A percentile compares a stretch with the other conserved stretches of the same genome.
Evolutionary conservation across 306 rosid species (phyloP).

Genomic region (Dryas drummondii): DNA sequence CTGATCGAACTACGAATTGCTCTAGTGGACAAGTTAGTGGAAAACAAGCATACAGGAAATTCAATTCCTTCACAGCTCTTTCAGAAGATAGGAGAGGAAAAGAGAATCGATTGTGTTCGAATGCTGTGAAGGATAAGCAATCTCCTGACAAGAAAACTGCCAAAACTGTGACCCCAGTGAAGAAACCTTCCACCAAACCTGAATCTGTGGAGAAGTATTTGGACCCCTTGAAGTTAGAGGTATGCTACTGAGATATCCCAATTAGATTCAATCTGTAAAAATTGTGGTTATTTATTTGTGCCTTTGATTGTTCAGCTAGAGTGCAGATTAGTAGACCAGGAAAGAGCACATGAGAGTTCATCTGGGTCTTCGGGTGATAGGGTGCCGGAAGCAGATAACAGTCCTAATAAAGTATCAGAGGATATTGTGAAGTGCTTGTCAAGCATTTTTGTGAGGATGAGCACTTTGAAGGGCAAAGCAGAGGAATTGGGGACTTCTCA

Average conservation of each 20-base stretch:
- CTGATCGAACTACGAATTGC: constrained; percentile 38
- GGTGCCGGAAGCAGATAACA: constrained; percentile 40
- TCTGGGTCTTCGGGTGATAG: constrained; percentile 47
- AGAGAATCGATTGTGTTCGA: constrained; percentile 55
- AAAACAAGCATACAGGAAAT: constrained; percentile 44
- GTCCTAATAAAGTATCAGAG: constrained; percentile 74
- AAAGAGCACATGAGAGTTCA: constrained; percentile 49
- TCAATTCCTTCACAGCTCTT: constrained; percentile 36
- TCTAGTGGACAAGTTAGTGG: constrained; percentile 35
- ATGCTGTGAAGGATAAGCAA: constrained; percentile 50
- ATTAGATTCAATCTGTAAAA: constrained; percentile 19
- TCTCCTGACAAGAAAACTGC: constrained; percentile 60
- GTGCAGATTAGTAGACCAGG: constrained; percentile 51
- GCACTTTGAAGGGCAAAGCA: constrained; percentile 51
- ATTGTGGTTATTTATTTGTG: constrained; percentile 14
- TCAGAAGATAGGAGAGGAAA: constrained; percentile 66
- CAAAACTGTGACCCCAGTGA: constrained; percentile 46
- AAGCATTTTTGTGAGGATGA: constrained; percentile 56
- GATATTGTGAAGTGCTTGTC: constrained; percentile 73
- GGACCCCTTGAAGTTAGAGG: constrained; percentile 56
- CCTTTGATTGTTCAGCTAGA: constrained; percentile 51
- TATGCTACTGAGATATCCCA: constrained; percentile 21
- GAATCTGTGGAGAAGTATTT: constrained; percentile 46
- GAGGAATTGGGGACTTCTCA: constrained; percentile 38
- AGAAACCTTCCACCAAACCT: constrained; percentile 53